Conservation (phyloP, 2,329 filamentous ascomycete species). For the Xylariaceae sp. region DNA sequence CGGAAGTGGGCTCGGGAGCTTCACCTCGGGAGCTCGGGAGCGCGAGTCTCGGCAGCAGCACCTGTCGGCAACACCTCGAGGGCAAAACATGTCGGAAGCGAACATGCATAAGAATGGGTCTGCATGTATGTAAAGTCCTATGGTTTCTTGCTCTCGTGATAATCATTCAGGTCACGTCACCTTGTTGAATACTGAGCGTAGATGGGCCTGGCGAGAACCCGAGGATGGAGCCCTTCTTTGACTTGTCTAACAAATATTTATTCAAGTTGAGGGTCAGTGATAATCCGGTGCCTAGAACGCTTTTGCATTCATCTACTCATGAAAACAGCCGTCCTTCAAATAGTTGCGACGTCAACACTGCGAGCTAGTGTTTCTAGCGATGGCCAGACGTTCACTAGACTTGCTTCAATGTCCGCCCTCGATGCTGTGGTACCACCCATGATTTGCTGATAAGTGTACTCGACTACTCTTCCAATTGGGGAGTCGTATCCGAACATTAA, state of each 20-base stretch:
- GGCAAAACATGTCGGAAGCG: too few species aligned
- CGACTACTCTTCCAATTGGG: constrained; percentile 23
- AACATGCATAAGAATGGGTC: too few species aligned
- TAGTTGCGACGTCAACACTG: constrained; percentile 14
- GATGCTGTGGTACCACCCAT: constrained; percentile 20
- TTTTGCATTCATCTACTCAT: not conserved
- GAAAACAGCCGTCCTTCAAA: constrained; percentile 5
- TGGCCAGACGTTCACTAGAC: constrained; percentile 19
- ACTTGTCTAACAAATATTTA: too few species aligned
- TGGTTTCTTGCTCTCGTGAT: too few species aligned
- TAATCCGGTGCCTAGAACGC: too few species aligned
- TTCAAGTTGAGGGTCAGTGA: too few species aligned
- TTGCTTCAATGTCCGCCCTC: constrained; percentile 22
- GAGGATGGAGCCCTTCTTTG: too few species aligned
- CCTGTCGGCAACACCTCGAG: too few species aligned
- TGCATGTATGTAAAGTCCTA: too few species aligned
- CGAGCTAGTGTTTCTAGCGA: constrained; percentile 20
- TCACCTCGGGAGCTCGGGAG: not conserved
- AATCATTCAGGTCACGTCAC: too few species aligned
- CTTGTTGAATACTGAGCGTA: too few species aligned
- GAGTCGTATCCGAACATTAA: constrained; percentile 23
- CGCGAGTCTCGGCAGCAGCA: not conserved
- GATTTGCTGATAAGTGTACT: constrained; percentile 25
- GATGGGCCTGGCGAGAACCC: too few species aligned
- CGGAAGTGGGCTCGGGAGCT: not conserved